Evolutionary conservation across 129 eudicot genomes (phyloP).

Genomic region (Deinandra increscens): DNA sequence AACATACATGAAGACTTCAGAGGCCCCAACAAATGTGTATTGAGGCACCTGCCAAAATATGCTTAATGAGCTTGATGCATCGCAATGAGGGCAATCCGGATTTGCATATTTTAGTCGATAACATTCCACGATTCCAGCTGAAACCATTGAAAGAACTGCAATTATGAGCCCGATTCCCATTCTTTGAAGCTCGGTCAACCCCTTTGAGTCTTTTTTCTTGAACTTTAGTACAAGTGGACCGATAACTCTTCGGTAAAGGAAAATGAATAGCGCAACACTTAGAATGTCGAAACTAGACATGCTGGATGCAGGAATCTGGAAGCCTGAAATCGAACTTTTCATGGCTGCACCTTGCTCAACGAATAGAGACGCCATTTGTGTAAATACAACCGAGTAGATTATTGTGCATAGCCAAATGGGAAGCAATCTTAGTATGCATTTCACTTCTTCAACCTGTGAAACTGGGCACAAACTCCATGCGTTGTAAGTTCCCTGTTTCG

Average conservation of each 20-base stretch:
- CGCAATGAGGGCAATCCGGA: conserved; percentile 70
- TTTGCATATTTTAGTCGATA: conserved; percentile 65
- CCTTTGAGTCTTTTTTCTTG: conserved; percentile 47
- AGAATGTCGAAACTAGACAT: conserved; percentile 94
- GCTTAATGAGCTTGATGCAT: conserved; percentile 78
- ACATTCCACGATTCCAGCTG: conserved; percentile 82
- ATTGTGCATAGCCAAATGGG: conserved; percentile 99
- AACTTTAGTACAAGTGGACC: conserved; percentile 54
- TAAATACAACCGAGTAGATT: conserved; percentile 80
- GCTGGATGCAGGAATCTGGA: conserved; percentile 87
- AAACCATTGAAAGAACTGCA: conserved; percentile 74
- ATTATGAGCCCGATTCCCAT: conserved; percentile 93
- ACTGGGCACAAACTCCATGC: conserved; percentile 80
- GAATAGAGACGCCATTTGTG: conserved; percentile 95
- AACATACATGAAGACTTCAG: conserved; percentile 93
- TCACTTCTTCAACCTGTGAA: conserved; percentile 92
- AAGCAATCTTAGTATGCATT: conserved; percentile 76
- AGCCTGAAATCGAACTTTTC: conserved; percentile 61
- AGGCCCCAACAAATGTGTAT: conserved; percentile 77
- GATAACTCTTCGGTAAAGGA: conserved; percentile 70
- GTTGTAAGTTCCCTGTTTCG: conserved; percentile 39
- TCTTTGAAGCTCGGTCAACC: conserved; percentile 88
- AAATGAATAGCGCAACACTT: conserved; percentile 79
- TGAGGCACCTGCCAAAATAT: conserved; percentile 97
- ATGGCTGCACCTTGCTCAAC: conserved; percentile 97